These are phyloP conservation scores for Dioscorea alata DNA, from an alignment of 106 monocot species.

Conservation along the genomic window DNA sequence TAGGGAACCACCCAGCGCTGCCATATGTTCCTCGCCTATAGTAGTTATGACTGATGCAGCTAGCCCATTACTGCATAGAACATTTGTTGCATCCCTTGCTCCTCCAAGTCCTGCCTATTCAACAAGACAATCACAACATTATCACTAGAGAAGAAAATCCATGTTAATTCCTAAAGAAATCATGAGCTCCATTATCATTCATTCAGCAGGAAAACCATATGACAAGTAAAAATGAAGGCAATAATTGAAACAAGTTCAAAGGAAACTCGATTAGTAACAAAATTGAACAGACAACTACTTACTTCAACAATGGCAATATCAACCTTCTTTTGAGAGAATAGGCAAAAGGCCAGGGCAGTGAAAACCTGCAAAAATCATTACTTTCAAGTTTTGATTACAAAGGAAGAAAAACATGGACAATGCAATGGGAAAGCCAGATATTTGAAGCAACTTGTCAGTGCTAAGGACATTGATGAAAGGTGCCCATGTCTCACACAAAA, in stretches of 20 bases:
- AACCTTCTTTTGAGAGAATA: conserved; percentile 80
- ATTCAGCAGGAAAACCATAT: too few species aligned
- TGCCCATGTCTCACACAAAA: too few species aligned
- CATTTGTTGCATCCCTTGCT: conserved; percentile 98
- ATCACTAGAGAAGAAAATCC: background rate
- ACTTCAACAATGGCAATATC: conserved; percentile 89
- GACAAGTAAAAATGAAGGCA: background rate
- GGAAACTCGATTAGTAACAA: background rate
- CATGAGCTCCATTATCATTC: too few species aligned
- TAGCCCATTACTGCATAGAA: conserved; percentile 51
- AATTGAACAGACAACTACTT: conserved; percentile 15
- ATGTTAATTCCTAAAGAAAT: background rate
- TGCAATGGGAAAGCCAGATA: too few species aligned
- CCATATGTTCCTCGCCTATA: conserved; percentile 89
- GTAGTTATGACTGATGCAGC: conserved; percentile 84
- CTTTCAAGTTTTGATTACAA: too few species aligned
- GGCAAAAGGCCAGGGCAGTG: conserved; percentile 71
- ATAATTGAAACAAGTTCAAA: background rate
- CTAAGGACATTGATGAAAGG: too few species aligned
- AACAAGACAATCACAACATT: background rate
- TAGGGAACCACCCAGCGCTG: conserved; percentile 85
- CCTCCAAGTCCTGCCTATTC: conserved; percentile 93
- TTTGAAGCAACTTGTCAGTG: too few species aligned
- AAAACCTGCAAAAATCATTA: conserved; percentile 48
- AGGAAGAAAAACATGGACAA: too few species aligned